Percentiles rank a stretch among this genome's conserved stretches.
Evolutionary conservation across 768 basidiomycete species (phyloP).

Genomic region (Leccinum sublutescens): DNA sequence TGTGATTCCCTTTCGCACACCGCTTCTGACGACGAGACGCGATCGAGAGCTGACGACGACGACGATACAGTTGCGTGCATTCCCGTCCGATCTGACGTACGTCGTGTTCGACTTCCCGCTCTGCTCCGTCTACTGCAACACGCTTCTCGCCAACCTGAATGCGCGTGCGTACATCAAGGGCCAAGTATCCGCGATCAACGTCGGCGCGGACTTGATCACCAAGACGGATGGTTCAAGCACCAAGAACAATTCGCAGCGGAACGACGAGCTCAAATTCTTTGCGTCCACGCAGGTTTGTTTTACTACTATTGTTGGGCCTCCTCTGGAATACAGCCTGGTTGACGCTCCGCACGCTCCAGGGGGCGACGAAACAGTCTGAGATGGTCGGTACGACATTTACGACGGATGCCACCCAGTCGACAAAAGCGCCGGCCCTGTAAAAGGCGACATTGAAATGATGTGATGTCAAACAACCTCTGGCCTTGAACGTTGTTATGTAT

Average conservation of each 20-base stretch:
- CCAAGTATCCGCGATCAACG: neutral
- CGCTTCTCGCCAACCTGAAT: constrained; percentile 6
- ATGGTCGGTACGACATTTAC: neutral
- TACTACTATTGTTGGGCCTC: neutral
- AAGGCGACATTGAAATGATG: neutral
- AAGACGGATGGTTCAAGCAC: neutral
- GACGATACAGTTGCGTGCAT: neutral
- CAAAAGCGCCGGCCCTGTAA: neutral
- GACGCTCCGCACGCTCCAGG: neutral
- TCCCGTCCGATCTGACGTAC: neutral
- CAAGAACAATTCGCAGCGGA: neutral
- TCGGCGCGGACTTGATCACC: neutral
- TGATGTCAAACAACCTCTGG: neutral
- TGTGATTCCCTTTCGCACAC: neutral
- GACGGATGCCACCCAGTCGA: neutral
- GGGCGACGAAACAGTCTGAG: neutral
- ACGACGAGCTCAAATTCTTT: neutral
- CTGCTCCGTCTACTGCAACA: constrained; percentile 3
- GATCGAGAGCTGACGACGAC: neutral
- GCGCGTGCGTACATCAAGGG: constrained; percentile 5
- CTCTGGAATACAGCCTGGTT: neutral
- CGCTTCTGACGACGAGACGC: neutral
- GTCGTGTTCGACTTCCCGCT: constrained; percentile 4
- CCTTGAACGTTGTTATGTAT: neutral
- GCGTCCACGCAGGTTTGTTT: neutral